Percentiles rank a stretch among this genome's conserved stretches.
Conservation (phyloP, 176 grass and related monocot species). For the Avena insularis region DNA sequence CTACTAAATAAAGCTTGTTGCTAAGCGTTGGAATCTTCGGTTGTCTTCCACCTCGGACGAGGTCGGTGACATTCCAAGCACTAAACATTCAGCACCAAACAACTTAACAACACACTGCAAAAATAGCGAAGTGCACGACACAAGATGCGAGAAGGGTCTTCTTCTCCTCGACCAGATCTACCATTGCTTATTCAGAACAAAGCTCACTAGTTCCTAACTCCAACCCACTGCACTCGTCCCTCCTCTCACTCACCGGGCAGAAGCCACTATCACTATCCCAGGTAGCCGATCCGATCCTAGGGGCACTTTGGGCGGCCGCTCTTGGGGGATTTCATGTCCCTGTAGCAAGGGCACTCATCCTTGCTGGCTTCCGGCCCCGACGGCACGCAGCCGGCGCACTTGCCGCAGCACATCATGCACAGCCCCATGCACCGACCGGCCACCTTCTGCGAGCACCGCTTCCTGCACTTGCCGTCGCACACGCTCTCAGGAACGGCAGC, state of each 20-base stretch:
- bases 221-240: background rate
- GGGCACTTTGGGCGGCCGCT: conserved; percentile 76
- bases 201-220: background rate
- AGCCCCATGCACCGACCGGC: conserved; percentile 58
- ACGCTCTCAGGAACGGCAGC: background rate
- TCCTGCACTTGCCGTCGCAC: conserved; percentile 69
- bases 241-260: background rate
- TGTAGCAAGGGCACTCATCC: conserved; percentile 89
- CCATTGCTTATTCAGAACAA: background rate
- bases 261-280: background rate
- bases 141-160: background rate
- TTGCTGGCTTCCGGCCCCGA: conserved; percentile 75
- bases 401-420: conserved; percentile 76
- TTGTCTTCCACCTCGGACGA: background rate
- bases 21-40: background rate
- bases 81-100: background rate
- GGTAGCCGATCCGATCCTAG: background rate
- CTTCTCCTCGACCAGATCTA: background rate
- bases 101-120: background rate
- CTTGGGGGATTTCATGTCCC: conserved; percentile 66
- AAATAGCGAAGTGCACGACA: background rate
- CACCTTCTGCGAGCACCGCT: conserved; percentile 64
- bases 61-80: background rate
- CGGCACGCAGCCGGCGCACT: conserved; percentile 74
- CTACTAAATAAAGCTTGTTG: background rate